Percentiles rank a stretch among this genome's conserved stretches.
Evolutionary conservation across 2,329 filamentous ascomycete genomes (phyloP).

Genomic region (Macroventuria anomochaeta): DNA sequence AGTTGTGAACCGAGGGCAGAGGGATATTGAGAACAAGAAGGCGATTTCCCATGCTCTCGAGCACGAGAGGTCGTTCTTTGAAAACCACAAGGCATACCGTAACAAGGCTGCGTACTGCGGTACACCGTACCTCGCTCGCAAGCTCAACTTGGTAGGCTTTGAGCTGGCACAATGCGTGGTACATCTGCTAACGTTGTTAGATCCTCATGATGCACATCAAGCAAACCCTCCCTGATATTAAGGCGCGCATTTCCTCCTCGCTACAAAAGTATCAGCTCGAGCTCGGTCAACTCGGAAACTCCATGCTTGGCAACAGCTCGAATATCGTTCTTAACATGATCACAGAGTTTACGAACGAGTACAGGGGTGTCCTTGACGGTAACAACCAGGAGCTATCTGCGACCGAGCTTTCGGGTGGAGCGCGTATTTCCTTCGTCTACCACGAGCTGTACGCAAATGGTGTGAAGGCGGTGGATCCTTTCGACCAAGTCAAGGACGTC

Average conservation of each 20-base stretch:
- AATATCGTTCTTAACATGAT: slow-evolving; percentile 99
- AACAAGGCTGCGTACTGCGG: slow-evolving; percentile 99
- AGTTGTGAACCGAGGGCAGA: slow-evolving; percentile 95
- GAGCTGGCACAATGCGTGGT: neutral
- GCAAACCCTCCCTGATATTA: slow-evolving; percentile 98
- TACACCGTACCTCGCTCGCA: slow-evolving; percentile 93
- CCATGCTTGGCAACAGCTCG: slow-evolving; percentile 91
- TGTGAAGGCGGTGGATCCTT: slow-evolving; percentile 96
- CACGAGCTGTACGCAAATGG: slow-evolving; percentile 98
- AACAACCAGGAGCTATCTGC: slow-evolving; percentile 97
- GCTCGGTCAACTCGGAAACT: slow-evolving; percentile 83
- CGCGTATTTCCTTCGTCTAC: slow-evolving; percentile 98
- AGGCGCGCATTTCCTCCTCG: slow-evolving; percentile 92
- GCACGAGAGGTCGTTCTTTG: slow-evolving; percentile 95
- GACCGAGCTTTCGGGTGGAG: slow-evolving; percentile 91
- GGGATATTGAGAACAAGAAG: slow-evolving; percentile 98
- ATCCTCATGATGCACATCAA: slow-evolving; percentile 99
- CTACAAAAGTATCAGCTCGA: slow-evolving; percentile 90
- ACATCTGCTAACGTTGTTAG: slow-evolving; percentile 49
- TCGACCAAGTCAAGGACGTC: slow-evolving; percentile 95
- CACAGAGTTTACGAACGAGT: slow-evolving; percentile 97
- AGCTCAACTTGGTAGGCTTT: slow-evolving; percentile 79
- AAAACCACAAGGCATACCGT: slow-evolving; percentile 96
- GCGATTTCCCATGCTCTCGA: slow-evolving; percentile 89
- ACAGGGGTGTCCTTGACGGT: slow-evolving; percentile 92